Percentiles rank a stretch among this genome's conserved stretches.
Evolutionary conservation across 352 stramenopile genomes (phyloP).

Genomic region (Thraustotheca clavata): DNA sequence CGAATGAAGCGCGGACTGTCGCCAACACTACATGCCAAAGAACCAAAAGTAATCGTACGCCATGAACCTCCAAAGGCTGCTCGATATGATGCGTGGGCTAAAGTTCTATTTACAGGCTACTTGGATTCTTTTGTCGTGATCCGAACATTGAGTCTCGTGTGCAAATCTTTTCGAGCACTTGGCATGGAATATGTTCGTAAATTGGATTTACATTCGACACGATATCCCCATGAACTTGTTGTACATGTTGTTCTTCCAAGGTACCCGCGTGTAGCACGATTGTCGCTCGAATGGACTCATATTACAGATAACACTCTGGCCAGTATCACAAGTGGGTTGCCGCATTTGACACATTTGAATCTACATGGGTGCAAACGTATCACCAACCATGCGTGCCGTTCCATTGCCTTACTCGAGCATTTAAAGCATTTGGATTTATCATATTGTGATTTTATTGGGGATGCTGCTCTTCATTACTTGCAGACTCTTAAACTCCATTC

Average conservation of each 20-base stretch:
- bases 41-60: no score
- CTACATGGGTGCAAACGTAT: constrained; percentile 9
- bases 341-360: constrained; percentile 12
- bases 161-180: neutral
- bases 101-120: constrained; percentile 8
- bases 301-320: neutral
- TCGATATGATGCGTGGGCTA: neutral
- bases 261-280: neutral
- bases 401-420: neutral
- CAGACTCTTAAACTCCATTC: neutral
- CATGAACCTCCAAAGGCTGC: no score
- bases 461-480: neutral
- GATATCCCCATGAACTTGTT: neutral
- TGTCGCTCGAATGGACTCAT: constrained; percentile 12
- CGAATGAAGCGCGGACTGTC: no score
- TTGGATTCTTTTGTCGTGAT: constrained; percentile 15
- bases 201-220: constrained; percentile 10
- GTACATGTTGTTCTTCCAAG: neutral
- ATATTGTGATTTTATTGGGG: constrained; percentile 3
- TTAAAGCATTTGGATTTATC: constrained; percentile 6
- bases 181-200: neutral
- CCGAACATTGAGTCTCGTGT: constrained; percentile 5
- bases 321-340: neutral
- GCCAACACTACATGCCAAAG: no score
- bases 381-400: neutral